A percentile compares a stretch with the other conserved stretches of the same genome.
These are phyloP conservation scores for Dactylellina parvicollis DNA, from an alignment of 2,329 filamentous ascomycete genomes.

Conservation along the genomic window DNA sequence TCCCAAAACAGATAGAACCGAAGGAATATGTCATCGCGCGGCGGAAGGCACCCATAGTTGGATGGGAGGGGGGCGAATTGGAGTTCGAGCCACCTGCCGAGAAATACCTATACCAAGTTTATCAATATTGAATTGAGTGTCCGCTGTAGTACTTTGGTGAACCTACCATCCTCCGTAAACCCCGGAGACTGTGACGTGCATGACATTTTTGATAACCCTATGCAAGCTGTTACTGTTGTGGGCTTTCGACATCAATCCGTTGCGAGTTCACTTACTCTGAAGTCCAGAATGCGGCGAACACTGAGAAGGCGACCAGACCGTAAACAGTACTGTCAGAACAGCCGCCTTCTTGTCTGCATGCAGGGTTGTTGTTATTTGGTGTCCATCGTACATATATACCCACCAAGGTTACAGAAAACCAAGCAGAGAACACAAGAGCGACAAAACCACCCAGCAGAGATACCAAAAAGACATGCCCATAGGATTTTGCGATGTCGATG, in stretches of 20 bases:
- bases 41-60: slow-evolving; percentile 83
- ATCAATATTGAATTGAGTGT: neutral
- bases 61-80: slow-evolving; percentile 72
- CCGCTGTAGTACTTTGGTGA: neutral
- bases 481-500: slow-evolving; percentile 83
- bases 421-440: slow-evolving; percentile 79
- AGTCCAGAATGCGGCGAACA: slow-evolving; percentile 93
- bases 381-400: slow-evolving; percentile 84
- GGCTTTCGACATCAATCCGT: neutral
- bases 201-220: slow-evolving; percentile 78
- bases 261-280: slow-evolving; percentile 72
- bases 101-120: slow-evolving; percentile 70
- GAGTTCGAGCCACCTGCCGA: slow-evolving; percentile 69
- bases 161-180: slow-evolving; percentile 83
- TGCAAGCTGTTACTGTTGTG: neutral
- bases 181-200: slow-evolving; percentile 86
- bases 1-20: slow-evolving; percentile 87
- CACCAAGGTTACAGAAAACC: slow-evolving; percentile 86
- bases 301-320: slow-evolving; percentile 84
- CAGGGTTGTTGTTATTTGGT: slow-evolving; percentile 66
- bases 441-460: slow-evolving; percentile 83
- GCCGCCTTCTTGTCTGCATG: slow-evolving; percentile 63
- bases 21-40: slow-evolving; percentile 90
- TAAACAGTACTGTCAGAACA: slow-evolving; percentile 83
- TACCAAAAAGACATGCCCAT: slow-evolving; percentile 86